Evolutionary conservation across 2,329 filamentous ascomycete genomes (phyloP).

Genomic region (Fusarium subglutinans): DNA sequence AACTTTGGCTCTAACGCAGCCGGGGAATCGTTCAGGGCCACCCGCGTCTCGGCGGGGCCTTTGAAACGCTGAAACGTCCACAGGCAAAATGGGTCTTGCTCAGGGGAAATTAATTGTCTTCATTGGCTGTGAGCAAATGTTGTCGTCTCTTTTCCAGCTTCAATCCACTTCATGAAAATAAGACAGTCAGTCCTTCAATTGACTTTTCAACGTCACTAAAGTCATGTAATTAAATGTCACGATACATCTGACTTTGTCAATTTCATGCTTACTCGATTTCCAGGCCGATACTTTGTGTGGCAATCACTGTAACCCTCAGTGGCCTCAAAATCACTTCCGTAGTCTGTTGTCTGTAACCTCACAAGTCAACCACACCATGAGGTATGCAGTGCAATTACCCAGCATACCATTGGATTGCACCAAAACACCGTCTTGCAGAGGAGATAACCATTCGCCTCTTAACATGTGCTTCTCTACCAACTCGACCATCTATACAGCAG

Average conservation of each 20-base stretch:
- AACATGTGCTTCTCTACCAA: constrained; percentile 6
- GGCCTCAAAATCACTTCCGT: constrained; percentile 4
- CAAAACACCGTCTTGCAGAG: neutral
- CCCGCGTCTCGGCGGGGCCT: constrained; percentile 13
- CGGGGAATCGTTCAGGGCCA: constrained; percentile 26
- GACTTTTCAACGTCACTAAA: neutral
- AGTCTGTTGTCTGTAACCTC: neutral
- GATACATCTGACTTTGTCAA: neutral
- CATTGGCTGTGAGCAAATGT: constrained; percentile 4
- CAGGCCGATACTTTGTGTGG: neutral
- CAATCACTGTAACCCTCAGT: neutral
- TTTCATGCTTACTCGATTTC: neutral
- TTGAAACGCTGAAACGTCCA: constrained; percentile 27
- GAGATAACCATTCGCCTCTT: neutral
- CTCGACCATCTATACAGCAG: neutral
- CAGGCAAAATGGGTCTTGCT: constrained; percentile 18
- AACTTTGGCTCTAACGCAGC: constrained; percentile 26
- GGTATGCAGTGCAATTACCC: constrained; percentile 22
- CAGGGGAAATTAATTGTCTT: constrained; percentile 17
- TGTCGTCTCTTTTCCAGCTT: neutral
- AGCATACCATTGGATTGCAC: constrained; percentile 11
- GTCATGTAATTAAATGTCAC: neutral
- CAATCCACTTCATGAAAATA: neutral
- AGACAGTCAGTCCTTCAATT: neutral
- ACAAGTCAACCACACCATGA: constrained; percentile 1